Evolutionary conservation across 2,329 filamentous ascomycete species (phyloP).

Genomic region (Nemania sp.): DNA sequence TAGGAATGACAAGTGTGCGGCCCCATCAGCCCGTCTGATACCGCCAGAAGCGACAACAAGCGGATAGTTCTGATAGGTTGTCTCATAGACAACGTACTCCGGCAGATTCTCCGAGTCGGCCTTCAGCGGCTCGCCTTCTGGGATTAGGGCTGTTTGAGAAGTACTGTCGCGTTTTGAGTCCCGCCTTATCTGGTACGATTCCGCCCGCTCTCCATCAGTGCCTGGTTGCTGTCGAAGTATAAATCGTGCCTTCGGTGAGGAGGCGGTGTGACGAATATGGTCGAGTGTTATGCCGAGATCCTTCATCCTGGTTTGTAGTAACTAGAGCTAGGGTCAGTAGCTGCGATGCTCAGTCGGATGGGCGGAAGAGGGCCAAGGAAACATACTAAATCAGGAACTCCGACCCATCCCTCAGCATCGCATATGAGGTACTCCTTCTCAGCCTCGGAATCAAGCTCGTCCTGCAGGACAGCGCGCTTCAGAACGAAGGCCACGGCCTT

Average conservation of each 20-base stretch:
- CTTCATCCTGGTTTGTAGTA: conserved; percentile 42
- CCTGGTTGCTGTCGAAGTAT: conserved; percentile 37
- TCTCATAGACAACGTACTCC: conserved; percentile 49
- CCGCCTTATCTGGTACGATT: conserved; percentile 44
- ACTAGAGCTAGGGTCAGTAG: conserved; percentile 31
- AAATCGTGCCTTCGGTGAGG: conserved; percentile 45
- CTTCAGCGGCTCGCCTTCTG: conserved; percentile 39
- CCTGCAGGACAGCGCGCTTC: conserved; percentile 44
- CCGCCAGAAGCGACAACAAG: conserved; percentile 46
- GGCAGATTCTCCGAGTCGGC: conserved; percentile 43
- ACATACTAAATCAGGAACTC: conserved; percentile 46
- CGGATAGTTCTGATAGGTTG: conserved; percentile 49
- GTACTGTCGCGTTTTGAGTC: conserved; percentile 35
- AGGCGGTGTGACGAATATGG: conserved; percentile 43
- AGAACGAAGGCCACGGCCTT: conserved; percentile 48
- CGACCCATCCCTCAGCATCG: conserved; percentile 47
- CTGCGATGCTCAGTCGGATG: background rate
- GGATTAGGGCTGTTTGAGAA: conserved; percentile 32
- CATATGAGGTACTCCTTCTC: conserved; percentile 40
- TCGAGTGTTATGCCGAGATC: conserved; percentile 42
- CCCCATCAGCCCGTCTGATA: conserved; percentile 47
- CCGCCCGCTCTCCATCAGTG: conserved; percentile 31
- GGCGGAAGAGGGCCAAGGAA: background rate
- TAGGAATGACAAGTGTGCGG: conserved; percentile 39
- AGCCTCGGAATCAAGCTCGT: conserved; percentile 41